Percentiles rank a stretch among this genome's conserved stretches.
Conservation (phyloP, 768 basidiomycete genomes). For the Pleurotus djamor region DNA sequence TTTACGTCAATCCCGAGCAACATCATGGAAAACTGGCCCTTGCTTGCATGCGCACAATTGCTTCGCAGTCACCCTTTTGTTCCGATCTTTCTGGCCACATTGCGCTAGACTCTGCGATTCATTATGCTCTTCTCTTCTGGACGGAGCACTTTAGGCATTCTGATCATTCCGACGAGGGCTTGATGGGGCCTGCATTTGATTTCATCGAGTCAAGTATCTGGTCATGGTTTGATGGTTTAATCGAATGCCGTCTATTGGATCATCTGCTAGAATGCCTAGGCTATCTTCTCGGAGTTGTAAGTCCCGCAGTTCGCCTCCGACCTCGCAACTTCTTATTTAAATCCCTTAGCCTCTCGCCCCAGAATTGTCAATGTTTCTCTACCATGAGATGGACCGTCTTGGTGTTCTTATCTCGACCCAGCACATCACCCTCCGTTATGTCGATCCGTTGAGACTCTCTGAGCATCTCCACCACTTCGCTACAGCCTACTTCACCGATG, state of each 20-base stretch:
- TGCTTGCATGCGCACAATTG: too few relatives aligned
- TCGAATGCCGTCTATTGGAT: neutral
- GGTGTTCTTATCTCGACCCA: neutral
- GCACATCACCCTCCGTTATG: neutral
- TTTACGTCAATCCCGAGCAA: constrained; percentile 20
- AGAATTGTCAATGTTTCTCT: neutral
- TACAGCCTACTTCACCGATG: neutral
- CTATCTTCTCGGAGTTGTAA: neutral
- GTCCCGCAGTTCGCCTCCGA: neutral
- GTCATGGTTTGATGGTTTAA: neutral
- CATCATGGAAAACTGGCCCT: neutral
- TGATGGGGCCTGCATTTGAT: neutral
- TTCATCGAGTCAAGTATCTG: neutral
- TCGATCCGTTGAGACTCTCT: neutral
- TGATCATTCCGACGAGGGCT: neutral
- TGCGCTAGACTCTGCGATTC: neutral
- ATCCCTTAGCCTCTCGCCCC: neutral
- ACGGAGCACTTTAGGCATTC: neutral
- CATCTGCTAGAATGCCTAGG: neutral
- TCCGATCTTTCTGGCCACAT: too few relatives aligned
- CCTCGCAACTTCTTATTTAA: neutral
- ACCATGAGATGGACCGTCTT: neutral
- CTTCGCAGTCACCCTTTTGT: too few relatives aligned
- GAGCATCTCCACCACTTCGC: neutral
- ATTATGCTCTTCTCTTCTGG: neutral